phyloP scores from a whole-genome alignment of 2,329 filamentous ascomycete species.

The Myriangium duriaei region DNA sequence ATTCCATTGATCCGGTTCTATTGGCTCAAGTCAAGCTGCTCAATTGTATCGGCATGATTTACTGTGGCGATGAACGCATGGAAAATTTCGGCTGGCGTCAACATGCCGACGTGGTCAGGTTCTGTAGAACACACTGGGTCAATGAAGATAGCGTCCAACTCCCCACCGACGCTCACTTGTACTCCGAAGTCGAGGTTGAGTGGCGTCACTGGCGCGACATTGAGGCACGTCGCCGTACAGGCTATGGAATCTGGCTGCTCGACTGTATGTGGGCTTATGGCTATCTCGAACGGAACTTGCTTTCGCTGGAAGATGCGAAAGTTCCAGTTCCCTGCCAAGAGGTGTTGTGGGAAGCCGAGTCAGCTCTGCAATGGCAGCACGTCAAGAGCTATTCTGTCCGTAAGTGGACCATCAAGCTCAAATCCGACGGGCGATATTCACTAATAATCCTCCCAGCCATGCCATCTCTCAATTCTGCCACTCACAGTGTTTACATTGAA shows the following conservation, averaged over 20 bases:
- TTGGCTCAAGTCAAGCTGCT: constrained; percentile 12
- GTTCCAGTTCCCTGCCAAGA: constrained; percentile 19
- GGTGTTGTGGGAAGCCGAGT: constrained; percentile 16
- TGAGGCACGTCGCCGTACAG: constrained; percentile 14
- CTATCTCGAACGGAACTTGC: constrained; percentile 11
- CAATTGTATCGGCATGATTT: constrained; percentile 11
- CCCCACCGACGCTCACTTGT: constrained; percentile 3
- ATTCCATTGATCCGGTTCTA: constrained; percentile 10
- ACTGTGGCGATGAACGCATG: constrained; percentile 13
- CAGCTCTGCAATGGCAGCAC: constrained; percentile 15
- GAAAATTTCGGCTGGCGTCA: constrained; percentile 10
- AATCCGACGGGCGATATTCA: not conserved
- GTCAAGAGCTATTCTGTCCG: constrained; percentile 10
- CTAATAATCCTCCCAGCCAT: constrained; percentile 6
- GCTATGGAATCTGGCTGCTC: constrained; percentile 17
- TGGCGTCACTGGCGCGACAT: constrained; percentile 14
- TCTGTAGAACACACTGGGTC: constrained; percentile 12
- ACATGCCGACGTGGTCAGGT: constrained; percentile 8
- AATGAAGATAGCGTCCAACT: constrained; percentile 8
- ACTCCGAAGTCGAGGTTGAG: constrained; percentile 8
- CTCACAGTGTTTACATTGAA: constrained; percentile 37
- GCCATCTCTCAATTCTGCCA: constrained; percentile 28
- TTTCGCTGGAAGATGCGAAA: constrained; percentile 13
- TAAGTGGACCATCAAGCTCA: not conserved
- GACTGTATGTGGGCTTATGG: constrained; percentile 17